Percentiles rank a stretch among this genome's conserved stretches.
Evolutionary conservation across 495 filamentous ascomycete species (phyloP).

Genomic region (Lentithecium fluviatile): DNA sequence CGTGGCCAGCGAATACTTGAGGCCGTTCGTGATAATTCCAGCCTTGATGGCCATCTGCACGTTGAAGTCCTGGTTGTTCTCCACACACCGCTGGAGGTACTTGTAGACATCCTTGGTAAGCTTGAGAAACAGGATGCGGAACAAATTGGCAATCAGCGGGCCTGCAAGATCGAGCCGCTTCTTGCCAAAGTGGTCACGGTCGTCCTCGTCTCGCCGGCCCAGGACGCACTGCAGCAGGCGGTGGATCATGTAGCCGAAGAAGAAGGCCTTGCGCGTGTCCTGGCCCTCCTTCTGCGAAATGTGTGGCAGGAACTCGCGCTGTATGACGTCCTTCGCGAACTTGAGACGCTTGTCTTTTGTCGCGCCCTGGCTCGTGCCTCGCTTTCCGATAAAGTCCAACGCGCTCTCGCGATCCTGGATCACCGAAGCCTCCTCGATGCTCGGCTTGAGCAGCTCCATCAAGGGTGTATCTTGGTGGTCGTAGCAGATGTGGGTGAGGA

Average conservation of each 20-base stretch:
- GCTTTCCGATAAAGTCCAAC: conserved; percentile 91
- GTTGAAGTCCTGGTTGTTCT: conserved; percentile 82
- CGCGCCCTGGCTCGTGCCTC: conserved; percentile 67
- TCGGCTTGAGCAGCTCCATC: conserved; percentile 95
- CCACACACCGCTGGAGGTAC: conserved; percentile 87
- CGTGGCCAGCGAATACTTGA: conserved; percentile 97
- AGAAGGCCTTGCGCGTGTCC: conserved; percentile 95
- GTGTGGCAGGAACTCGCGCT: conserved; percentile 94
- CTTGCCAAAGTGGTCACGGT: conserved; percentile 98
- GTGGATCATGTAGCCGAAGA: conserved; percentile 98
- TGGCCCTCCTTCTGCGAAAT: conserved; percentile 96
- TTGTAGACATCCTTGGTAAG: conserved; percentile 84
- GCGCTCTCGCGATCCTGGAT: conserved; percentile 97
- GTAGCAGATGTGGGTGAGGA: conserved; percentile 95
- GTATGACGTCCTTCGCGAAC: conserved; percentile 88
- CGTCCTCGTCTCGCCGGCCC: conserved; percentile 87
- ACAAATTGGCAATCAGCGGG: conserved; percentile 87
- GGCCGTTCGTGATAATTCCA: conserved; percentile 83
- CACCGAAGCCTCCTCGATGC: conserved; percentile 91
- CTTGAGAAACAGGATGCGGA: conserved; percentile 81
- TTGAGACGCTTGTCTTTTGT: conserved; percentile 84
- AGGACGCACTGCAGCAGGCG: conserved; percentile 86
- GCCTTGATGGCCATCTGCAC: conserved; percentile 86
- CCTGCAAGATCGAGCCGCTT: conserved; percentile 96
- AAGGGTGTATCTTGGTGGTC: conserved; percentile 92